Percentiles rank a stretch among this genome's conserved stretches.
Evolutionary conservation across 2,329 filamentous ascomycete genomes (phyloP).

Genomic region (Hypoxylon sp.): DNA sequence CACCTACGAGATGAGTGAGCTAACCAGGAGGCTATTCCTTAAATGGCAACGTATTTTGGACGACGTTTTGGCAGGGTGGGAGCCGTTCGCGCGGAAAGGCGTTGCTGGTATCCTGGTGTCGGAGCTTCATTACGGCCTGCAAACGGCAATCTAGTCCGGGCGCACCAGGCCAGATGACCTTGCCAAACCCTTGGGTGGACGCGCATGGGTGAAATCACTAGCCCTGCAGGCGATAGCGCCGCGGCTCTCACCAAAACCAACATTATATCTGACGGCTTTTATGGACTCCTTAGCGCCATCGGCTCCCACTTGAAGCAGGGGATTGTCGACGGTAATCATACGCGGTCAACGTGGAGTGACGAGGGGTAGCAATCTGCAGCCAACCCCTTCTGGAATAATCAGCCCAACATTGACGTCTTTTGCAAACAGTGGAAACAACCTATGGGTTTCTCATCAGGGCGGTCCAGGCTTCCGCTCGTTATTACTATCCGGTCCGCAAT

Average conservation of each 20-base stretch:
- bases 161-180: constrained; percentile 43
- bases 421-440: constrained; percentile 41
- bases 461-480: constrained; percentile 40
- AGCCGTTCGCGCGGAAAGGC: constrained; percentile 40
- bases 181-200: constrained; percentile 38
- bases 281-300: constrained; percentile 44
- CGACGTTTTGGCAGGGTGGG: constrained; percentile 37
- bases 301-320: constrained; percentile 43
- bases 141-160: constrained; percentile 45
- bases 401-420: constrained; percentile 47
- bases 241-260: constrained; percentile 45
- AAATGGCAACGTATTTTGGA: constrained; percentile 36
- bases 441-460: constrained; percentile 39
- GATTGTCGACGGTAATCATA: constrained; percentile 45
- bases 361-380: constrained; percentile 48
- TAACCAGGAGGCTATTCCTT: constrained; percentile 27
- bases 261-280: constrained; percentile 45
- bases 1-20: constrained; percentile 26
- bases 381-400: constrained; percentile 44
- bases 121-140: constrained; percentile 38
- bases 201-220: constrained; percentile 37
- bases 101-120: constrained; percentile 35
- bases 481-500: constrained; percentile 42
- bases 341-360: constrained; percentile 46
- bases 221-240: constrained; percentile 44